phyloP scores from a whole-genome alignment of 352 stramenopile genomes.

The Phytophthora vignae region DNA sequence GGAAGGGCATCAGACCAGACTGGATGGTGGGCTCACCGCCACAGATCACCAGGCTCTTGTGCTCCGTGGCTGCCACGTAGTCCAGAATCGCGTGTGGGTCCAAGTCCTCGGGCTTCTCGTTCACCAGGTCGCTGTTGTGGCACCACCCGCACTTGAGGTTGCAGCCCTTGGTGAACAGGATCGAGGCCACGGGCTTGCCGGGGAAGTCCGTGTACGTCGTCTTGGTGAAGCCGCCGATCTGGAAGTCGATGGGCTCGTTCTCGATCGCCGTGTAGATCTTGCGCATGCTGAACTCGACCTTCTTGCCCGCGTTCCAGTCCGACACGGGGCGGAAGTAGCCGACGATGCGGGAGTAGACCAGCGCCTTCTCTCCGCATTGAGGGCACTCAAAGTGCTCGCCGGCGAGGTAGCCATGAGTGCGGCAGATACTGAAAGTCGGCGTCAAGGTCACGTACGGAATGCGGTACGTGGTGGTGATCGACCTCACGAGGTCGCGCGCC shows the following conservation, averaged over 20 bases:
- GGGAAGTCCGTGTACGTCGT: constrained; percentile 40
- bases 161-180: constrained; percentile 44
- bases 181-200: constrained; percentile 30
- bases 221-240: constrained; percentile 41
- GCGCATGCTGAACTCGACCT: constrained; percentile 45
- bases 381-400: constrained; percentile 41
- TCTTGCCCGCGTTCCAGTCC: constrained; percentile 42
- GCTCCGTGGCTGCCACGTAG: constrained; percentile 41
- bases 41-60: constrained; percentile 39
- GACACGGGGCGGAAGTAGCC: constrained; percentile 43
- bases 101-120: constrained; percentile 35
- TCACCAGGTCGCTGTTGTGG: constrained; percentile 42
- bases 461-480: constrained; percentile 36
- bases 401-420: constrained; percentile 35
- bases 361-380: constrained; percentile 34
- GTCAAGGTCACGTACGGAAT: constrained; percentile 44
- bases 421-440: constrained; percentile 40
- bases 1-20: constrained; percentile 36
- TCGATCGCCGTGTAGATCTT: constrained; percentile 43
- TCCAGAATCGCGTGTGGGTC: constrained; percentile 40
- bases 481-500: constrained; percentile 33
- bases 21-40: constrained; percentile 41
- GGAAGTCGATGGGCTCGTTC: constrained; percentile 40
- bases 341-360: constrained; percentile 43
- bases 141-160: constrained; percentile 45